Evolutionary conservation across 1,284 basidiomycete species (phyloP).

Genomic region (Inonotus hispidus): DNA sequence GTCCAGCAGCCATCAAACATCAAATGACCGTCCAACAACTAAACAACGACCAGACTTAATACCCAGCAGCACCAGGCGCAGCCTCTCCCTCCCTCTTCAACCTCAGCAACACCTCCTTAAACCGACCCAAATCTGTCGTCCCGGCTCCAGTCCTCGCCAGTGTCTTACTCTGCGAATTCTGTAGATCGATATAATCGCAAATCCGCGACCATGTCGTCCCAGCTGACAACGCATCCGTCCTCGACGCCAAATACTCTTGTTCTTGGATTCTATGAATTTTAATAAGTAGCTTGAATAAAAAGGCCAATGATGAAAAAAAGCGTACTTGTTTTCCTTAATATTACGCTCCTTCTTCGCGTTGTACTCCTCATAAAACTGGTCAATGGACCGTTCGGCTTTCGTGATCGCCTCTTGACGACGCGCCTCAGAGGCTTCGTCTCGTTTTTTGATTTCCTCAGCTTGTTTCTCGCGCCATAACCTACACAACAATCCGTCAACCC

Average conservation of each 20-base stretch:
- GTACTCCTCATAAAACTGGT: slow-evolving; percentile 95
- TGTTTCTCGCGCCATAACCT: slow-evolving; percentile 90
- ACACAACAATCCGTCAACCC: slow-evolving; percentile 12
- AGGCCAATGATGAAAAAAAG: slow-evolving; percentile 20
- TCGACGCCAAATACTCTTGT: slow-evolving; percentile 68
- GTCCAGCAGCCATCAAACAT: too few relatives aligned
- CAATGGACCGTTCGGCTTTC: slow-evolving; percentile 90
- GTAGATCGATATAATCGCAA: slow-evolving; percentile 79
- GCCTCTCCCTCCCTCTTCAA: slow-evolving; percentile 84
- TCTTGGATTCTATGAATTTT: slow-evolving; percentile 71
- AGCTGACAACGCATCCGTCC: slow-evolving; percentile 75
- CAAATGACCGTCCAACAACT: too few relatives aligned
- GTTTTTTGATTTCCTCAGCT: slow-evolving; percentile 76
- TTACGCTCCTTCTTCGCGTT: slow-evolving; percentile 87
- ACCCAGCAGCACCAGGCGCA: slow-evolving; percentile 89
- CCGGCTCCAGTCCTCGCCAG: slow-evolving; percentile 83
- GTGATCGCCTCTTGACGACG: slow-evolving; percentile 83
- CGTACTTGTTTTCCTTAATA: slow-evolving; percentile 95
- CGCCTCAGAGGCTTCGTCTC: slow-evolving; percentile 73
- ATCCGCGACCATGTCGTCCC: slow-evolving; percentile 98
- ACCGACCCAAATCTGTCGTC: slow-evolving; percentile 83
- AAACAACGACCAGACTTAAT: slow-evolving; percentile 41
- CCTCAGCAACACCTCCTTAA: slow-evolving; percentile 87
- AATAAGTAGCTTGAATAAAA: background rate
- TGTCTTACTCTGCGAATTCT: slow-evolving; percentile 97